Conservation (phyloP, 2,329 filamentous ascomycete species). For the Xylaria digitata region DNA sequence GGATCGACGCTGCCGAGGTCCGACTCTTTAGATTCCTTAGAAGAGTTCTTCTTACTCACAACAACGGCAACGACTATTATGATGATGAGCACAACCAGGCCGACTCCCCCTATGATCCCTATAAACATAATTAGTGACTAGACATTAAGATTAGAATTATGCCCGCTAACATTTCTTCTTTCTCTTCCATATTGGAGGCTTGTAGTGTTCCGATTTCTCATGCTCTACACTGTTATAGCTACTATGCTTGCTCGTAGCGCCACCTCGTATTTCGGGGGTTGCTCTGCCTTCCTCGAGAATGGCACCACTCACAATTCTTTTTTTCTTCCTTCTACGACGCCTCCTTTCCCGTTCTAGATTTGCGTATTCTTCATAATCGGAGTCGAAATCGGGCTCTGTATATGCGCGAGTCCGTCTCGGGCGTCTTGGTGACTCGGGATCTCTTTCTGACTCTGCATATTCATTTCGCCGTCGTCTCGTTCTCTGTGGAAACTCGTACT, state of each 20-base stretch:
- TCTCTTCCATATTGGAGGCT: slow-evolving; percentile 56
- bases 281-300: slow-evolving; percentile 74
- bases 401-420: slow-evolving; percentile 38
- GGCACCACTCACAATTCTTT: slow-evolving; percentile 75
- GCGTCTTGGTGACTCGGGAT: slow-evolving; percentile 39
- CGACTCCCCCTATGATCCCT: slow-evolving; percentile 68
- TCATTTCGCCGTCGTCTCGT: slow-evolving; percentile 40
- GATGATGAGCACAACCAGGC: slow-evolving; percentile 69
- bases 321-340: slow-evolving; percentile 60
- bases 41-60: slow-evolving; percentile 70
- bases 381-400: slow-evolving; percentile 32
- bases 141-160: slow-evolving; percentile 30
- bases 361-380: slow-evolving; percentile 36
- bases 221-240: slow-evolving; percentile 64
- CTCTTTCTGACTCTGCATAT: slow-evolving; percentile 42
- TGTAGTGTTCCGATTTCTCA: slow-evolving; percentile 59
- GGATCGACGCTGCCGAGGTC: slow-evolving; percentile 65
- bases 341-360: slow-evolving; percentile 45
- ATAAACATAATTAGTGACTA: slow-evolving; percentile 44
- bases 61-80: slow-evolving; percentile 75
- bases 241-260: slow-evolving; percentile 51
- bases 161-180: slow-evolving; percentile 70
- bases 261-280: slow-evolving; percentile 57
- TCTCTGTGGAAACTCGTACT: slow-evolving; percentile 40
- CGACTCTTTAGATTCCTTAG: slow-evolving; percentile 52